phyloP scores from a whole-genome alignment of 2,329 filamentous ascomycete species.

The Aspergillus arachidicola region DNA sequence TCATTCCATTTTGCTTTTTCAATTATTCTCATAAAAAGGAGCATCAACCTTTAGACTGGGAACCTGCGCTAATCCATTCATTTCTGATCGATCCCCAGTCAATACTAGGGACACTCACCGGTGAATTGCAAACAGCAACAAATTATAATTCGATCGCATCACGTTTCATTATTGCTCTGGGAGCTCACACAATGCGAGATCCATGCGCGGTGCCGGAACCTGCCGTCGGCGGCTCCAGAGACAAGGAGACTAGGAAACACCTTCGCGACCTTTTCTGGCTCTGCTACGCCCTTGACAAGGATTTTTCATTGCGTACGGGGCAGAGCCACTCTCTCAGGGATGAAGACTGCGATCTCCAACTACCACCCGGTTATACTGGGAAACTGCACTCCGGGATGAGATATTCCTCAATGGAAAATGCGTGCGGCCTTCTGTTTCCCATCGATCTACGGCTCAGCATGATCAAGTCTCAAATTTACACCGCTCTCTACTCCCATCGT shows the following conservation, averaged over 20 bases:
- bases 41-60: background rate
- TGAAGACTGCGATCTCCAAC: constrained; percentile 50
- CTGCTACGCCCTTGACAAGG: constrained; percentile 54
- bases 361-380: constrained; percentile 33
- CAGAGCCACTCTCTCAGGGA: constrained; percentile 52
- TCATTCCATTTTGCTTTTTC: background rate
- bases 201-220: background rate
- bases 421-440: constrained; percentile 32
- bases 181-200: background rate
- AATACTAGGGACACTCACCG: background rate
- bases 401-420: background rate
- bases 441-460: constrained; percentile 48
- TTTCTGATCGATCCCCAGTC: background rate
- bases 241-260: constrained; percentile 7
- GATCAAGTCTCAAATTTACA: constrained; percentile 51
- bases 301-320: constrained; percentile 51
- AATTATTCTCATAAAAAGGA: background rate
- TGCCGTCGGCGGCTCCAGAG: background rate
- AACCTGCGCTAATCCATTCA: background rate
- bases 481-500: constrained; percentile 48
- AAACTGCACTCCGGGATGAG: background rate
- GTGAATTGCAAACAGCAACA: background rate
- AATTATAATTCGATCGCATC: background rate
- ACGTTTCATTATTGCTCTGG: background rate
- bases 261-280: constrained; percentile 51